Conservation (phyloP, 129 eudicot species). For the Pulicaria dysenterica region DNA sequence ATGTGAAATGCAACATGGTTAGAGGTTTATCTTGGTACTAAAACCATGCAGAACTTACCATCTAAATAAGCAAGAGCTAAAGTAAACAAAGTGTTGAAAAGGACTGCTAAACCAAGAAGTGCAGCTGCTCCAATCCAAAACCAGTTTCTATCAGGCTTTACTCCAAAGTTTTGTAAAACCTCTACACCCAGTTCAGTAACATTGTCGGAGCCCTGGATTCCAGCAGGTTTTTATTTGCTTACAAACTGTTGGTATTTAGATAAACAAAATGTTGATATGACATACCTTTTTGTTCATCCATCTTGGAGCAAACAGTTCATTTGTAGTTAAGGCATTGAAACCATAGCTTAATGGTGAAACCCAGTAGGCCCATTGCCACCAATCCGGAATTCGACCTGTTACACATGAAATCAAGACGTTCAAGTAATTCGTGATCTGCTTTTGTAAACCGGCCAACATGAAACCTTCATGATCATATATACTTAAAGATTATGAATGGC, state of each 20-base stretch:
- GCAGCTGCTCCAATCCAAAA: conserved; percentile 60
- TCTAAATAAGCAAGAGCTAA: conserved; percentile 52
- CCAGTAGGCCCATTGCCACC: conserved; percentile 75
- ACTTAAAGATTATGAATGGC: background rate
- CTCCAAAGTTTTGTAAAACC: conserved; percentile 45
- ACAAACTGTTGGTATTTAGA: background rate
- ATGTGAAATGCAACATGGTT: conserved; percentile 17
- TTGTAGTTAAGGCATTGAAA: conserved; percentile 54
- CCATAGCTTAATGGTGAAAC: conserved; percentile 63
- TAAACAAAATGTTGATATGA: conserved; percentile 12
- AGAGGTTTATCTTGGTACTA: background rate
- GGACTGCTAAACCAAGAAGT: conserved; percentile 54
- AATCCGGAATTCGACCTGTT: conserved; percentile 50
- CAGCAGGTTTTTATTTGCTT: background rate
- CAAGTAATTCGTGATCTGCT: conserved; percentile 2
- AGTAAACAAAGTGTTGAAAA: conserved; percentile 48
- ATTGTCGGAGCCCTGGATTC: conserved; percentile 55
- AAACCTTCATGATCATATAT: background rate
- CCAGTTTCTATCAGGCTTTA: conserved; percentile 49
- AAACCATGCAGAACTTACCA: conserved; percentile 32
- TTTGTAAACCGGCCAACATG: background rate
- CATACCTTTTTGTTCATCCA: conserved; percentile 65
- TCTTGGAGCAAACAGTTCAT: conserved; percentile 64
- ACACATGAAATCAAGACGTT: conserved; percentile 11
- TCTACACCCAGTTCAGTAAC: conserved; percentile 50